phyloP scores from a whole-genome alignment of 257 asterid genomes.

The Solanum medicagineum region DNA sequence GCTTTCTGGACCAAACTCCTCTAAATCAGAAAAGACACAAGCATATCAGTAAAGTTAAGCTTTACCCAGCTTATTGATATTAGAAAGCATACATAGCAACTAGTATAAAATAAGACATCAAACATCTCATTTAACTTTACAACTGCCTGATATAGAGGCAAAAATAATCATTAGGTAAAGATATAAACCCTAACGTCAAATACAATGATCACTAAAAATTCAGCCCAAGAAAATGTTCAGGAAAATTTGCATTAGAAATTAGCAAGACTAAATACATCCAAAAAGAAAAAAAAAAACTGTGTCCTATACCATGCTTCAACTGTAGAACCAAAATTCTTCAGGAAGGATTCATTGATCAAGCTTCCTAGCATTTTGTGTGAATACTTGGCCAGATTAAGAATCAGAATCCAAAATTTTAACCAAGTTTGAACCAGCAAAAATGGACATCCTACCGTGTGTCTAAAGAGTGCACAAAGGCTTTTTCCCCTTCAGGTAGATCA shows the following conservation, averaged over 20 bases:
- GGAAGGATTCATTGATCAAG: background rate
- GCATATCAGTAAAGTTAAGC: background rate
- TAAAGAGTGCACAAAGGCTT: background rate
- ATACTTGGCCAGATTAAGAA: background rate
- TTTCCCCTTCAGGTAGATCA: background rate
- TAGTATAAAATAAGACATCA: background rate
- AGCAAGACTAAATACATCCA: background rate
- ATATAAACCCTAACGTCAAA: background rate
- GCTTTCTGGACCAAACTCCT: slow-evolving; percentile 54
- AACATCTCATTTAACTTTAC: background rate
- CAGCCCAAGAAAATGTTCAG: background rate
- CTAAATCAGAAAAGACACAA: slow-evolving; percentile 25
- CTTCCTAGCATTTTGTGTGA: background rate
- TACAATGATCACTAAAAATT: background rate
- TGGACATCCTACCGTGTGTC: background rate
- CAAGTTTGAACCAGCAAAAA: background rate
- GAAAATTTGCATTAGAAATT: background rate
- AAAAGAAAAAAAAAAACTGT: background rate
- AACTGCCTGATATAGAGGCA: background rate
- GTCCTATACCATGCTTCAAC: background rate
- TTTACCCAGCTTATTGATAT: background rate
- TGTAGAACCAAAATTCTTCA: background rate
- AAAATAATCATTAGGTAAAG: background rate
- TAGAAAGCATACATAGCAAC: background rate
- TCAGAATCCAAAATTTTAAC: background rate